A percentile compares a stretch with the other conserved stretches of the same genome.
These are phyloP conservation scores for Fusarium sp. DNA, from an alignment of 2,329 filamentous ascomycete genomes.

Conservation along the genomic window DNA sequence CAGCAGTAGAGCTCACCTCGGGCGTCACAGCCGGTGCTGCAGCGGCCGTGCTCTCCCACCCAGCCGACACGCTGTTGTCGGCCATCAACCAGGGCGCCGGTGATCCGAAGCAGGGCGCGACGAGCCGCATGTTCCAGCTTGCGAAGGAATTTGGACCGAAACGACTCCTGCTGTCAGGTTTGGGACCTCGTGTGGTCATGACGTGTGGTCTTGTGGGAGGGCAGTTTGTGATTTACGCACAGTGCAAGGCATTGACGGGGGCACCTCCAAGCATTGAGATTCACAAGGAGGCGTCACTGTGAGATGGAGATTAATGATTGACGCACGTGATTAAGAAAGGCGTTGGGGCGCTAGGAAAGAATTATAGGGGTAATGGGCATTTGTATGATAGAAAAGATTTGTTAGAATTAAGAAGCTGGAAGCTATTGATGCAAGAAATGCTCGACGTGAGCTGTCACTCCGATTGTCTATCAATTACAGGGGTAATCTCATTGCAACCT, in stretches of 20 bases:
- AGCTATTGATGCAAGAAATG: not conserved
- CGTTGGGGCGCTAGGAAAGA: conserved; percentile 21
- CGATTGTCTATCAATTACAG: not conserved
- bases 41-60: conserved; percentile 89
- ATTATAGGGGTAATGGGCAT: not conserved
- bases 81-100: conserved; percentile 69
- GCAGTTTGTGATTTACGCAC: conserved; percentile 68
- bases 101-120: conserved; percentile 60
- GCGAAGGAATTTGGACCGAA: conserved; percentile 64
- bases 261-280: conserved; percentile 65
- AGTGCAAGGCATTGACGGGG: conserved; percentile 65
- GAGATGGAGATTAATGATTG: not conserved
- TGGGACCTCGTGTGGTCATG: conserved; percentile 66
- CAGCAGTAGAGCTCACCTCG: conserved; percentile 85
- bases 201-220: conserved; percentile 65
- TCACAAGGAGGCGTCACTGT: conserved; percentile 59
- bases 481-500: not conserved
- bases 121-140: conserved; percentile 65
- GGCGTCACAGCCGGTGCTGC: conserved; percentile 91
- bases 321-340: conserved; percentile 9
- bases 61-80: conserved; percentile 76
- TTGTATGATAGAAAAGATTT: conserved; percentile 9
- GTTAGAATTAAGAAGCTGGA: conserved; percentile 7
- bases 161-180: conserved; percentile 59
- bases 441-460: not conserved